Conservation (phyloP, 192 early-diverging fungal species). For the Backusella morwellensis region DNA sequence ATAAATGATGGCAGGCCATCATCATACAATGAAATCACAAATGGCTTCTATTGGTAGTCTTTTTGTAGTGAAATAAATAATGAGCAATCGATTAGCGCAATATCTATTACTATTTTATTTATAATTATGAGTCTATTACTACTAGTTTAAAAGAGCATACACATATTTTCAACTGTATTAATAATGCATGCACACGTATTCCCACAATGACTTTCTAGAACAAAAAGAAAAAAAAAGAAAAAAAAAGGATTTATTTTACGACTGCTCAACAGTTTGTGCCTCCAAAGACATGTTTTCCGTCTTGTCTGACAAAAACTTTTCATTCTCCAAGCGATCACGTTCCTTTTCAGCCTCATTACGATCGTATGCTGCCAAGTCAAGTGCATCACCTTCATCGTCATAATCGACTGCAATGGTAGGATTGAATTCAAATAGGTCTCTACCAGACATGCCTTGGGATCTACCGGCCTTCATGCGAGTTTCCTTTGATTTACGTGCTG, state of each 20-base stretch:
- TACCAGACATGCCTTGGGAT: conserved; percentile 92
- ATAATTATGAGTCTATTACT: too few species aligned
- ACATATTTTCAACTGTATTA: too few species aligned
- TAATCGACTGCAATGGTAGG: conserved; percentile 73
- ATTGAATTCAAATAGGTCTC: conserved; percentile 98
- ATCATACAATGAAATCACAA: background rate
- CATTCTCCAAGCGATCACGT: conserved; percentile 26
- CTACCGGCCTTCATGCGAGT: conserved; percentile 82
- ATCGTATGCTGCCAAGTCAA: conserved; percentile 77
- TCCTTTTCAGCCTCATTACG: conserved; percentile 59
- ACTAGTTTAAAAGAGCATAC: too few species aligned
- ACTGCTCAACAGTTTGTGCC: conserved; percentile 6
- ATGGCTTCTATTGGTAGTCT: conserved; percentile 8
- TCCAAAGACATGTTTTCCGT: background rate
- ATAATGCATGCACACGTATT: background rate
- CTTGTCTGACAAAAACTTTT: conserved; percentile 7
- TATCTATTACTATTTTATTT: too few species aligned
- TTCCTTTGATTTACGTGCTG: conserved; percentile 77
- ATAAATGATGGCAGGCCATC: conserved; percentile 19
- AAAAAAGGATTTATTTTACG: background rate
- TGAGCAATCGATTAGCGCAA: too few species aligned
- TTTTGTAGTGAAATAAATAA: background rate
- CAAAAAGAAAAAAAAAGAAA: background rate
- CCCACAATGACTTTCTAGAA: background rate
- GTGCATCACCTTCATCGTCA: conserved; percentile 77